Evolutionary conservation across 352 stramenopile genomes (phyloP).

Genomic region (Thraustotheca clavata): DNA sequence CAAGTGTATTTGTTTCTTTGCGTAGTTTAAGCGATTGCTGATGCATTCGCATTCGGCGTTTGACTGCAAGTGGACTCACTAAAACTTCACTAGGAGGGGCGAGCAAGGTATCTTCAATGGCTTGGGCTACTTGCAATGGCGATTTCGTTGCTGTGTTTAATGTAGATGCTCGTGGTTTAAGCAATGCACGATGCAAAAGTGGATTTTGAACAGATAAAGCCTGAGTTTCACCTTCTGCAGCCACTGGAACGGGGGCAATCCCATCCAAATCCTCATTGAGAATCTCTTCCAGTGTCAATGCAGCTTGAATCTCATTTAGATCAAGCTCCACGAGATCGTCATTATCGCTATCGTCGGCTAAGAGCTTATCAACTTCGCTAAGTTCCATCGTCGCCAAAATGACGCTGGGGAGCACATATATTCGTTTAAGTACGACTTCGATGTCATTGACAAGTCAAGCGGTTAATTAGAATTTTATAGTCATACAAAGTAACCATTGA

Average conservation of each 20-base stretch:
- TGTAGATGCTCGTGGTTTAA: neutral
- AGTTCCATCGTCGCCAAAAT: conserved; percentile 12
- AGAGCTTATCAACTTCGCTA: conserved; percentile 21
- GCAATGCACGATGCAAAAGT: conserved; percentile 15
- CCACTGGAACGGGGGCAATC: neutral
- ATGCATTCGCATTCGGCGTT: conserved; percentile 55
- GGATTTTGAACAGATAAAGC: conserved; percentile 16
- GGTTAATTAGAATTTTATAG: neutral
- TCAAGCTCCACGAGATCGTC: conserved; percentile 58
- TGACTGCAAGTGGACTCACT: conserved; percentile 74
- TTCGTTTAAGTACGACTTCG: neutral
- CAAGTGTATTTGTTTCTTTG: conserved; percentile 25
- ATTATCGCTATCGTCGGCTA: conserved; percentile 47
- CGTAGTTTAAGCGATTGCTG: conserved; percentile 42
- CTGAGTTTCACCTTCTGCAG: neutral
- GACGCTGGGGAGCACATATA: neutral
- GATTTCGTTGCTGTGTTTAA: neutral
- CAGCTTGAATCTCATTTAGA: conserved; percentile 27
- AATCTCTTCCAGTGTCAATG: conserved; percentile 68
- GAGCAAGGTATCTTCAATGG: conserved; percentile 68
- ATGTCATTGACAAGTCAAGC: neutral
- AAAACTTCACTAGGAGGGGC: conserved; percentile 76
- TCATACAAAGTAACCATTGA: neutral
- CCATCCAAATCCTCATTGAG: conserved; percentile 47
- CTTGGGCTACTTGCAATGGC: conserved; percentile 66